Base-by-base conservation (phyloP, 305 asterid species). In the Fraxinus latifolia region DNA sequence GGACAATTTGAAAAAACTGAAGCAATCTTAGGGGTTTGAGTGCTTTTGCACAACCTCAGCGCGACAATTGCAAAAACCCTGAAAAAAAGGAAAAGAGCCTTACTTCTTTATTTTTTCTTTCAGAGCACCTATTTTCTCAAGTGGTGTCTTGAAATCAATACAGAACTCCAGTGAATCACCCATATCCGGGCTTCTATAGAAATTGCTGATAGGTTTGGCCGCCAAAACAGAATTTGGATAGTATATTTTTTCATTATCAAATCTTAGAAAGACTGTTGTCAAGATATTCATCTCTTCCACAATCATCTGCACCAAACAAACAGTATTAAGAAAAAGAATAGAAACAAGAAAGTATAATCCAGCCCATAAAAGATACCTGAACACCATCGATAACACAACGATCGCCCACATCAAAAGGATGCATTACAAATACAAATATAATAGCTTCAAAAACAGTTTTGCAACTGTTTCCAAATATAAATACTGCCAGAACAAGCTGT, bases 181-280 rank as follows among this genome's bases (percentile, higher is more conserved):
- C 80, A 77, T 77, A 31, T 77, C 80, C 4, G 80, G 80, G 72
- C 80, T 77, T 55, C 80, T 50, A 37, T 27, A 77, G 80, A 77
- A 77, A 50, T 65, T 65, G 73, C 73, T 65, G 73, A 65, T 65
- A 9, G 73, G 73, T 23, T 65, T 65, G 34, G 33, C 31, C 23
- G 80, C 71, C 72, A 77, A 32, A 29, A 77, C 72, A 4, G 80
- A 77, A 77, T 77, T 77, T 27, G 80, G 80, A 77, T 77, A 77
- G 71, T 47, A 77, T 50, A 77, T 77, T 34, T 77, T 77, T 44
- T 77, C 80, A 55, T 77, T 77, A 55, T 77, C 80, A 53, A 21
- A 77, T 32, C 47, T 50, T 65, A 77, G 73, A 65, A 65, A 65
- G 73, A 65, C 15, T 23, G 73, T 65, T 2, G 73, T 65, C 73